Evolutionary conservation across 805 yeast species (phyloP).

Genomic region (Candida manassasensis): DNA sequence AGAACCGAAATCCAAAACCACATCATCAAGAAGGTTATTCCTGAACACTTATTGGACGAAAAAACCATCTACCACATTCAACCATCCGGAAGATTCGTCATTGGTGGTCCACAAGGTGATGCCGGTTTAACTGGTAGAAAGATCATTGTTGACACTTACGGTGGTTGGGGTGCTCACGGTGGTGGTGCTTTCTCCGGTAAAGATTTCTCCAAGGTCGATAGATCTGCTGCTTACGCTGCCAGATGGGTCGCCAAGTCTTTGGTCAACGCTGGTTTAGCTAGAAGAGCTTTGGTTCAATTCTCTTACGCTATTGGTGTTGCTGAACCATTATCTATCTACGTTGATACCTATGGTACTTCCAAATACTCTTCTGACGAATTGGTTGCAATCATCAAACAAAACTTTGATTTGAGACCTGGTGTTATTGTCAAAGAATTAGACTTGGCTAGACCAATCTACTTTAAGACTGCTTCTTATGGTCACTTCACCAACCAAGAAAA

Average conservation of each 20-base stretch:
- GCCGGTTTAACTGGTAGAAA: slow-evolving; percentile 99
- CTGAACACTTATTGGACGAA: slow-evolving; percentile 85
- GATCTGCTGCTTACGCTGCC: slow-evolving; percentile 99
- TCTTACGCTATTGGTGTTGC: slow-evolving; percentile 99
- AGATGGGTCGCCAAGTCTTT: slow-evolving; percentile 99
- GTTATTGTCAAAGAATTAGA: slow-evolving; percentile 93
- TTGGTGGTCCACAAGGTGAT: slow-evolving; percentile 99
- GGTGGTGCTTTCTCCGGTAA: slow-evolving; percentile 99
- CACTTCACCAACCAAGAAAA: slow-evolving; percentile 99
- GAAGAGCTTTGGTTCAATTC: slow-evolving; percentile 96
- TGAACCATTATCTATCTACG: slow-evolving; percentile 96
- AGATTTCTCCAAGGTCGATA: slow-evolving; percentile 99
- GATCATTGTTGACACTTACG: slow-evolving; percentile 98
- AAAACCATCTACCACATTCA: slow-evolving; percentile 97
- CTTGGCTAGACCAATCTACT: slow-evolving; percentile 98
- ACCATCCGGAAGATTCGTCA: slow-evolving; percentile 99
- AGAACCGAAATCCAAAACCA: slow-evolving; percentile 74
- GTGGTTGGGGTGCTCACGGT: slow-evolving; percentile 99
- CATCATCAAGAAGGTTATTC: slow-evolving; percentile 87
- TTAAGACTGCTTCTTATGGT: slow-evolving; percentile 98
- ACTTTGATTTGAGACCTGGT: slow-evolving; percentile 99
- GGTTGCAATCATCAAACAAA: slow-evolving; percentile 84
- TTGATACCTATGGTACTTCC: slow-evolving; percentile 98
- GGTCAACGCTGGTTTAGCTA: slow-evolving; percentile 90
- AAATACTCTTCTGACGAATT: slow-evolving; percentile 83